Evolutionary conservation across 495 filamentous ascomycete species (phyloP), one percentile per base, ranked within the genome.

Genomic region (Tuber magnatum): DNA sequence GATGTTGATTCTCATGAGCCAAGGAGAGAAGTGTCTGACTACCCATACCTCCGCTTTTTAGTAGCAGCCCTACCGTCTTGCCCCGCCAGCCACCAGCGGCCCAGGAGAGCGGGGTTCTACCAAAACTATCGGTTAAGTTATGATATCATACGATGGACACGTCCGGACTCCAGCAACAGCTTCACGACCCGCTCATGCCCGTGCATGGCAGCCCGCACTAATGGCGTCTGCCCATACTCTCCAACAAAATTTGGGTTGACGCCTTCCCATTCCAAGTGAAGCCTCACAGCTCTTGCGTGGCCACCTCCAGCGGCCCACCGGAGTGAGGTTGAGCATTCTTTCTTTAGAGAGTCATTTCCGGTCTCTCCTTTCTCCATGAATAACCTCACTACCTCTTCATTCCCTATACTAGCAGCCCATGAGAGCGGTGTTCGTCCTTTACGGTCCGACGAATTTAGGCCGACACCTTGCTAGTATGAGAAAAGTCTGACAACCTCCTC

Each of bases 391-490:
- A 80, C 73, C 20, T 6, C 69, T 32, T 70, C 78, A 61, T 80
- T 71, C 22, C 80, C 80, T 39, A 78, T 72, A 48, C 41, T 41
- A 46, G 77, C 70, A 43, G 80, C 80, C 12, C 43, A 10, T 65
- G 76, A 80, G 7, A 81, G 76, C n/a, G 80, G 76, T 35, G 80
- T 81, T 14, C 70, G 71, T 14, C 80, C 76, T 1, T 69, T 0
- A 9, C 28, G 24, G 46, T 81, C 75, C 65, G 51, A 41, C 5
- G 73, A 69, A 65, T 81, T 71, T 22, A 44, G 43, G 56, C 76
- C 73, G 38, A 76, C 69, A 40, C 43, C 38, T n/a, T 28, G 48
- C 3, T 65, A 0, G 71, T 14, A 20, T 51, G 61, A 2, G 6
- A 65, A 56, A 61, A 61, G 16, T 20, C 76, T 43, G 44, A 77